These are phyloP conservation scores for Sphaerulina musiva DNA, from an alignment of 2,329 filamentous ascomycete species.

Conservation along the genomic window DNA sequence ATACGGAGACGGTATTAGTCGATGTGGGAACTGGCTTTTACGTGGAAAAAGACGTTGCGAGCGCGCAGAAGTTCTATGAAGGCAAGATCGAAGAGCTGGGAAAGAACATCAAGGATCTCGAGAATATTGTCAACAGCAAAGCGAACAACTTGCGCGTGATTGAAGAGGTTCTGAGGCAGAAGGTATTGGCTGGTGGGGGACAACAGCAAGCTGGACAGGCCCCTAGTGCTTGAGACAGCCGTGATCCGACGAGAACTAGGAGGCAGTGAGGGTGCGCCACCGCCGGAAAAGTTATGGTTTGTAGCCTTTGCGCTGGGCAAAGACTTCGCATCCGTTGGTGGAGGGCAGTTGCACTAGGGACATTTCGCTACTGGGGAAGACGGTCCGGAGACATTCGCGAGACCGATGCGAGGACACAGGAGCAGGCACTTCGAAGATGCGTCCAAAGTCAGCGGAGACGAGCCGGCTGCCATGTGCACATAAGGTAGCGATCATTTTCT, in stretches of 20 bases:
- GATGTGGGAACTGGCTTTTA: constrained; percentile 93
- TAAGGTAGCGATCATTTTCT: too few species aligned
- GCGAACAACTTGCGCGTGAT: constrained; percentile 77
- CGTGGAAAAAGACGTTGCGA: constrained; percentile 69
- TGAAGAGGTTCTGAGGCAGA: constrained; percentile 66
- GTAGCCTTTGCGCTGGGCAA: not conserved
- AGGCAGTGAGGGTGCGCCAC: not conserved
- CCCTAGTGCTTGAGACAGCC: constrained; percentile 1
- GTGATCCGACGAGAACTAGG: not conserved
- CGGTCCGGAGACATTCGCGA: too few species aligned
- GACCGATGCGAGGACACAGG: too few species aligned
- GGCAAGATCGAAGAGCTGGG: constrained; percentile 61
- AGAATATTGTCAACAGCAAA: constrained; percentile 66
- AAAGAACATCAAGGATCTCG: constrained; percentile 59
- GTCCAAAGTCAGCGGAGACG: too few species aligned
- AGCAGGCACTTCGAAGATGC: too few species aligned
- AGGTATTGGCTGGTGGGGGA: constrained; percentile 29
- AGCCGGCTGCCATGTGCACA: too few species aligned
- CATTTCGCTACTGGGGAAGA: too few species aligned
- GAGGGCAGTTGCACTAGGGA: too few species aligned
- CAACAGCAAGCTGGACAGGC: constrained; percentile 20
- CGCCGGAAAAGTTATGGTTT: not conserved
- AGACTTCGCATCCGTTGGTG: too few species aligned
- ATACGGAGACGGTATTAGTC: constrained; percentile 72
- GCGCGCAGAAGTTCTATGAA: constrained; percentile 62